These are phyloP conservation scores for Fraxinus nigra DNA, from an alignment of 305 asterid species.

Conservation along the genomic window DNA sequence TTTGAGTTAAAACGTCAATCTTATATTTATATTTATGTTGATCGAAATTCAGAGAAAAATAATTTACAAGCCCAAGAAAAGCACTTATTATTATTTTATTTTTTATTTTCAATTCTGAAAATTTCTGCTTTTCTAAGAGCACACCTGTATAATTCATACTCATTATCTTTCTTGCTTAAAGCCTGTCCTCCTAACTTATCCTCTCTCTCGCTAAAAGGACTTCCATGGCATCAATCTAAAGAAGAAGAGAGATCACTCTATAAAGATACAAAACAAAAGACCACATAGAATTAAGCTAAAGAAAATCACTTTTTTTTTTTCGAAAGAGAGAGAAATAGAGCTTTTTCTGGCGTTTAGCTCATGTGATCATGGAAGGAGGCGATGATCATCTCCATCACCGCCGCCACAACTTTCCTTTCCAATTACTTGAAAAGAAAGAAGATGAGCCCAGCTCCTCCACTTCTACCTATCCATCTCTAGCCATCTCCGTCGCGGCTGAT, in stretches of 20 bases:
- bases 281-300: constrained; percentile 1
- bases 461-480: constrained; percentile 39
- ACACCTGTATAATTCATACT: constrained; percentile 48
- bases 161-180: constrained; percentile 54
- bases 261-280: neutral
- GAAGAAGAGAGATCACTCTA: neutral
- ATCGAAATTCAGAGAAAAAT: neutral
- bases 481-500: constrained; percentile 36
- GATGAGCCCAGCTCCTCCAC: constrained; percentile 39
- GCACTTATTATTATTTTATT: neutral
- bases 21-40: neutral
- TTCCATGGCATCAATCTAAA: constrained; percentile 20
- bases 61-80: neutral
- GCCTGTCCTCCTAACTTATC: constrained; percentile 27
- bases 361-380: constrained; percentile 50
- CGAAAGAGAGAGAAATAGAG: constrained; percentile 20
- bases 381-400: constrained; percentile 42
- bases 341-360: constrained; percentile 20
- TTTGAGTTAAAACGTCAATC: neutral
- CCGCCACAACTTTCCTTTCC: constrained; percentile 46
- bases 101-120: neutral
- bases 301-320: neutral
- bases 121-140: constrained; percentile 37
- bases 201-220: constrained; percentile 20
- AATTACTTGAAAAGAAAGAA: constrained; percentile 50